Conservation (phyloP, 306 rosid genomes). For the Abrus pulchellus region DNA sequence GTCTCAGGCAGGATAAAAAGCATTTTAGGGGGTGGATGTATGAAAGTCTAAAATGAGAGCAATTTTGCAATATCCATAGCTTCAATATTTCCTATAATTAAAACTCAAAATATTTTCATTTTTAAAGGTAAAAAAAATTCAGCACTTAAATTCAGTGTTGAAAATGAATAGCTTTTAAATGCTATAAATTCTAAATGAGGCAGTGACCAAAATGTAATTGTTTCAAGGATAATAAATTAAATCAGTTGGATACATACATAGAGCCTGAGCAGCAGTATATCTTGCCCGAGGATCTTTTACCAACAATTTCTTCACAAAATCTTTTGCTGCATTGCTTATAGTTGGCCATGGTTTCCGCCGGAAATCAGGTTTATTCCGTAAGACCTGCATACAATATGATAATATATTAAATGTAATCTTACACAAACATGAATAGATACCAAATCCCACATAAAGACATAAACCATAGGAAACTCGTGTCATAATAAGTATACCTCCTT, state of each 20-base stretch:
- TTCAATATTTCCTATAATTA: slow-evolving; percentile 1
- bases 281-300: slow-evolving; percentile 98
- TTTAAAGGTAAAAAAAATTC: not conserved
- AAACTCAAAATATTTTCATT: not conserved
- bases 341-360: slow-evolving; percentile 97
- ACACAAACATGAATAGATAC: slow-evolving; percentile 14
- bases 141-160: not conserved
- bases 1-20: not conserved
- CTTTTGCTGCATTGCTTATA: slow-evolving; percentile 82
- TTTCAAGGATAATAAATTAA: slow-evolving; percentile 30
- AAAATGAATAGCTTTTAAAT: slow-evolving; percentile 39
- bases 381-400: slow-evolving; percentile 65
- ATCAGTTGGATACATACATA: slow-evolving; percentile 70
- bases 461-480: slow-evolving; percentile 33
- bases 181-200: slow-evolving; percentile 43
- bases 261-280: slow-evolving; percentile 99
- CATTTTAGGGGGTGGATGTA: not conserved
- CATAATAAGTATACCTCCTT: slow-evolving; percentile 80
- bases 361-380: slow-evolving; percentile 94
- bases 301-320: slow-evolving; percentile 91
- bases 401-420: slow-evolving; percentile 13
- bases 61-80: slow-evolving; percentile 24
- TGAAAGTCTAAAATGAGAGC: slow-evolving; percentile 18
- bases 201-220: slow-evolving; percentile 12
- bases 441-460: slow-evolving; percentile 37